A percentile compares a stretch with the other conserved stretches of the same genome.
Evolutionary conservation across 2,329 filamentous ascomycete species (phyloP).

Genomic region (Pestalotiopsis sp.): DNA sequence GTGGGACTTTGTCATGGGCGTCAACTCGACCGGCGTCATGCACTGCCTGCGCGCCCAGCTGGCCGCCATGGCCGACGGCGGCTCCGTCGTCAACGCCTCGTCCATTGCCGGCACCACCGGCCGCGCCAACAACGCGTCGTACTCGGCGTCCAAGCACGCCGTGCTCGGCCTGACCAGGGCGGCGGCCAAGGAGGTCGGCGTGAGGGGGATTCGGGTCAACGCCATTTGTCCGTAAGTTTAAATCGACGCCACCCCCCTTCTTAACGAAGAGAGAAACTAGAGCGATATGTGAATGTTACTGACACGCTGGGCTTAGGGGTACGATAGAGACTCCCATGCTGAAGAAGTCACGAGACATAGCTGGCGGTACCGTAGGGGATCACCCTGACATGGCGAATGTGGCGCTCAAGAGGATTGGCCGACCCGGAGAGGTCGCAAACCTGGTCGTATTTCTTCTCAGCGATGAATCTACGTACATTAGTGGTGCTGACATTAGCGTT

Average conservation of each 20-base stretch:
- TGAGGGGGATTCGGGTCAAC: constrained; percentile 29
- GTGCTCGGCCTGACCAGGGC: constrained; percentile 32
- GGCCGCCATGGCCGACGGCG: constrained; percentile 37
- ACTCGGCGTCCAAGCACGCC: constrained; percentile 33
- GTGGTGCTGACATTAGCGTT: constrained; percentile 23
- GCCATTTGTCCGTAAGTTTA: constrained; percentile 30
- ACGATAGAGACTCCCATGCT: constrained; percentile 33
- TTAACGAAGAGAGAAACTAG: background rate
- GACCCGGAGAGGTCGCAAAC: constrained; percentile 34
- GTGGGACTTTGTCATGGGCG: constrained; percentile 29
- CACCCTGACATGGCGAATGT: constrained; percentile 18
- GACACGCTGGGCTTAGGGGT: constrained; percentile 21
- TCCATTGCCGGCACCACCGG: constrained; percentile 37
- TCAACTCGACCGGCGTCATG: constrained; percentile 33
- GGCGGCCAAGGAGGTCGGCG: constrained; percentile 33
- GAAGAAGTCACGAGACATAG: background rate
- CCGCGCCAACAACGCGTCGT: constrained; percentile 31
- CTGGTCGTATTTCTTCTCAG: constrained; percentile 38
- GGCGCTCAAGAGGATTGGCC: constrained; percentile 23
- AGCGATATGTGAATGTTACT: background rate
- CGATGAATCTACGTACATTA: constrained; percentile 28
- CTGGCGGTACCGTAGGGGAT: constrained; percentile 19
- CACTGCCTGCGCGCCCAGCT: constrained; percentile 32
- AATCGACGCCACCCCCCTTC: background rate
- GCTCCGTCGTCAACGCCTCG: constrained; percentile 50